Evolutionary conservation across 495 filamentous ascomycete genomes (phyloP), one percentile per base, ranked within the genome.

Genomic region (Collariella sp.): DNA sequence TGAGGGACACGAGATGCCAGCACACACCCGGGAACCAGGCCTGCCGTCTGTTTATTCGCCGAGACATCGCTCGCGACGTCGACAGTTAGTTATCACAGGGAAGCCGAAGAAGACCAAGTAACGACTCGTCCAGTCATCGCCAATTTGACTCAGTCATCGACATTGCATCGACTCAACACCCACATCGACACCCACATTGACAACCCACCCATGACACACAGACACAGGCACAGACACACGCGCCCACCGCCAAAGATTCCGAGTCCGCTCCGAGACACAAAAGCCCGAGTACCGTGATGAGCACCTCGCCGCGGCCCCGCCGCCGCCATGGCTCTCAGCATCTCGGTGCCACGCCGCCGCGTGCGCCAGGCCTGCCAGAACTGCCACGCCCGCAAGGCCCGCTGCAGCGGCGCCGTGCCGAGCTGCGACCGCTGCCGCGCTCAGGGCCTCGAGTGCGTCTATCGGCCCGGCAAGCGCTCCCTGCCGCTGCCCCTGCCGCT

Each of bases 361-460:
- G 75, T 74, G 41, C 66, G 74, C 24, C 71, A 72, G 56, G 75
- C 75, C 40, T 77, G 75, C 51, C 62, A 67, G 54, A 73, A 69
- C 57, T 77, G 75, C 53, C 75, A 77, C 45, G 64, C 68, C 10
- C 67, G 72, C 40, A 77, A 77, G 59, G 75, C 75, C 20, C 62
- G 73, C 26, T 77, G 75, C 64, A 76, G 67, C 46, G 75, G 75
- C 18, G 64, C 71, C 50, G 62, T 71, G 18, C 73, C 72, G n/a
- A 66, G 67, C 45, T 77, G 75, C 53, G 72, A 74, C 31, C 65
- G 75, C 5, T 77, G 75, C 43, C 70, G 70, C 15, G 56, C 63
- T 26, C 75, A 76, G 48, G 68, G 67, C 5, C 70, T 77, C n/a
- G 72, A 76, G 45, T 77, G 75, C 33, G 59, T 77, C 39, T 76